Evolutionary conservation across 2,329 filamentous ascomycete genomes (phyloP), one percentile per base, ranked within the genome.

Genomic region (Decorospora gaudefroyi): DNA sequence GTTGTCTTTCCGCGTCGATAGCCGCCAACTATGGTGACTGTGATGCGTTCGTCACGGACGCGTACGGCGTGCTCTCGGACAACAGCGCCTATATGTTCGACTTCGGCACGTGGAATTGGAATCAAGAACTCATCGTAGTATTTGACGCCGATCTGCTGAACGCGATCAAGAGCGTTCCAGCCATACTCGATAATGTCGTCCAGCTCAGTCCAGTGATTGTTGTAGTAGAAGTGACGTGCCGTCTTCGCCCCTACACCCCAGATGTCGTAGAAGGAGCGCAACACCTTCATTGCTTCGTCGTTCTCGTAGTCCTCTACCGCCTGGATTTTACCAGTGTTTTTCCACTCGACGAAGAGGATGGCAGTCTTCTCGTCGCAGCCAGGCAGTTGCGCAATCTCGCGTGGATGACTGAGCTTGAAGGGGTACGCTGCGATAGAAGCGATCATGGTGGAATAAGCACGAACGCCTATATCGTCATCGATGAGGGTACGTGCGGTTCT

Each of bases 131-230:
- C 92, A 22, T 95, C 87, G 66, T 95, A 96, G 71, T 85, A 96
- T 66, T 97, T 97, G 30, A 96, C 76, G 0, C 93, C 92, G 42
- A 97, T 95, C 66, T 97, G 90, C 69, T 96, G 92, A 1, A 89
- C 87, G 9, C 90, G 83, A 0, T 79, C 86, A 1, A 97, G 75
- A 0, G 70, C 76, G 13, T 76, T 67, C 92, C 92, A 97, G 8
- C 88, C 90, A 59, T 84, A 80, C 61, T 95, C 87, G 27, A 96
- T 77, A 3, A 97, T 75, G 59, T 97, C 91, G 59, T 96, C 90
- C 0, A 96, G 75, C 47, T 93, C 87, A 47, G 82, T 79, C 88
- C 90, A 96, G 18, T 88, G 76, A 50, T 82, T 83, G 11, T 82
- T 79, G 57, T 79, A 82, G 67, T 91, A 93, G 59, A 96, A 96